A percentile compares a stretch with the other conserved stretches of the same genome.
Conservation (phyloP, 495 filamentous ascomycete genomes). For the Penicillium paradoxum region DNA sequence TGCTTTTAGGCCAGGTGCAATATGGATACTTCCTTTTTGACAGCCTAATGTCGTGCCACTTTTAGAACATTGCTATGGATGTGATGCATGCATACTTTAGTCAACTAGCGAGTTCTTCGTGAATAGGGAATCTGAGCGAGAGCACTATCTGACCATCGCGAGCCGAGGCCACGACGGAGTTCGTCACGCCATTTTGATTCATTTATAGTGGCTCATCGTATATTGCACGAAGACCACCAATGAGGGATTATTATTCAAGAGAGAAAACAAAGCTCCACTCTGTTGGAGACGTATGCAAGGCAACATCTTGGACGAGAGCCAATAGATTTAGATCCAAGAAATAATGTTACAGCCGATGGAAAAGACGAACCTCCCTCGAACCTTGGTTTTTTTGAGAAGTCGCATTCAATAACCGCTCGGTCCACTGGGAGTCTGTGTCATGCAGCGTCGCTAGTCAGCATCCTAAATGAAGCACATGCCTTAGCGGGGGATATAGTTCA, state of each 20-base stretch:
- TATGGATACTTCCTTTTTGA: too few species aligned
- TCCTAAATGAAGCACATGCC: neutral
- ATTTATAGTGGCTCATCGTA: too few species aligned
- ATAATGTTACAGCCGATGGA: neutral
- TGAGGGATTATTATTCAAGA: neutral
- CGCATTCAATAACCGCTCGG: neutral
- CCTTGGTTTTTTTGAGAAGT: neutral
- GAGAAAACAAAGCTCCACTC: neutral
- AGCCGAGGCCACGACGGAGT: neutral
- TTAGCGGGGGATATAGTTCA: neutral
- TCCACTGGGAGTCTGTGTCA: neutral
- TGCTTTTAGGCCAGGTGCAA: too few species aligned
- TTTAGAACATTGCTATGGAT: too few species aligned
- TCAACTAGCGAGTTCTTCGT: too few species aligned
- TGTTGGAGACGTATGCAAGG: neutral
- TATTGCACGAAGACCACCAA: neutral
- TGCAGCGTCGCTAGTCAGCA: neutral
- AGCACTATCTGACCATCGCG: neutral
- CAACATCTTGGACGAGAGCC: neutral
- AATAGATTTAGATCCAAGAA: neutral
- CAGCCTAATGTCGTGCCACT: too few species aligned
- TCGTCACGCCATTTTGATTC: neutral
- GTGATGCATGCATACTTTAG: too few species aligned
- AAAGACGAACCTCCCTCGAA: neutral
- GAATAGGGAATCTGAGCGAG: neutral